phyloP scores from a whole-genome alignment of 2,329 filamentous ascomycete genomes.

The Fusarium pininemorale region DNA sequence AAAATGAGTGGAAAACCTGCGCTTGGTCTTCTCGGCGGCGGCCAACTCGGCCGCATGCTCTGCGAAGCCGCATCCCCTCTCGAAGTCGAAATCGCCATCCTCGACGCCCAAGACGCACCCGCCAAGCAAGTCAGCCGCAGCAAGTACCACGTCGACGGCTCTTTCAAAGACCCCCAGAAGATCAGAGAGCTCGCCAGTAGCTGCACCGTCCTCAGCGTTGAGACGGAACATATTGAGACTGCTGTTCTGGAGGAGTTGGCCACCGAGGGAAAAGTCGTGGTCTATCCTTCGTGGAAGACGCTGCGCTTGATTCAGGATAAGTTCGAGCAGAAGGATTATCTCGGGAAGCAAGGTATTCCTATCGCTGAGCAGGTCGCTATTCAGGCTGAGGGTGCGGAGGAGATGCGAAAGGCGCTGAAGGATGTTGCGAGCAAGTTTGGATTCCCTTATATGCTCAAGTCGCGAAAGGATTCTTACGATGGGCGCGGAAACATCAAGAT shows the following conservation, averaged over 20 bases:
- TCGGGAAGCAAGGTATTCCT: conserved; percentile 73
- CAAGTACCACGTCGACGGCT: conserved; percentile 79
- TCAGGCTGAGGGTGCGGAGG: conserved; percentile 60
- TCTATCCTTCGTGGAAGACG: conserved; percentile 87
- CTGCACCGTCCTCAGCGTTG: conserved; percentile 87
- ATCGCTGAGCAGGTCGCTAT: conserved; percentile 77
- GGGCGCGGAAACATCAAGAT: conserved; percentile 76
- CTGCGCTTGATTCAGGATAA: conserved; percentile 94
- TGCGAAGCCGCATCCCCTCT: conserved; percentile 81
- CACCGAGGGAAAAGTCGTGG: conserved; percentile 63
- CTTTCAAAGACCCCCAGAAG: conserved; percentile 83
- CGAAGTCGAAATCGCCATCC: conserved; percentile 79
- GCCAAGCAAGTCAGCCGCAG: conserved; percentile 87
- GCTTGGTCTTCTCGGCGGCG: conserved; percentile 66
- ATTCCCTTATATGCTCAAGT: conserved; percentile 92
- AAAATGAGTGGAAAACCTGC: conserved; percentile 15
- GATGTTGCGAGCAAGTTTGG: conserved; percentile 72
- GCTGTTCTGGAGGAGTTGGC: conserved; percentile 85
- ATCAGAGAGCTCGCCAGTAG: conserved; percentile 80
- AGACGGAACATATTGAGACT: conserved; percentile 97
- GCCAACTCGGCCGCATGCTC: conserved; percentile 92
- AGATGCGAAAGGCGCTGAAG: conserved; percentile 68
- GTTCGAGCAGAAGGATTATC: conserved; percentile 85
- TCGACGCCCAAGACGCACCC: conserved; percentile 80
- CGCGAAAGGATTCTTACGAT: conserved; percentile 89